phyloP scores from a whole-genome alignment of 108 stramenopile species.

The Halocafeteria seosinensis region DNA sequence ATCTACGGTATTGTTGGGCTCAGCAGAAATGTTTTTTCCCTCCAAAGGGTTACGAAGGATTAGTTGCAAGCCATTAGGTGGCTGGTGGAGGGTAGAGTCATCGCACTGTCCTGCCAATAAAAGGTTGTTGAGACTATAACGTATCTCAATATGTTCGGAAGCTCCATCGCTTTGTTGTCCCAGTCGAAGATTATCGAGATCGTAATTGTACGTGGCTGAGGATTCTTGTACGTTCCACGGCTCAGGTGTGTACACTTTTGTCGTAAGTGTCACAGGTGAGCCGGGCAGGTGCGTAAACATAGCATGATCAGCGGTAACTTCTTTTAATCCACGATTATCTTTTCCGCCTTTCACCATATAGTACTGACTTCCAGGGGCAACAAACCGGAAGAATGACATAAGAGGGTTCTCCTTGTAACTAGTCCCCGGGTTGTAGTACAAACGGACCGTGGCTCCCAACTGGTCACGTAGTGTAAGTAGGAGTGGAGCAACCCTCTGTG shows the following conservation, averaged over 20 bases:
- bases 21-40: not conserved
- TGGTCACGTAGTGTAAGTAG: conserved; percentile 51
- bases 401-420: conserved; percentile 57
- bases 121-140: conserved; percentile 57
- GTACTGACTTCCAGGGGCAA: conserved; percentile 17
- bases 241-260: conserved; percentile 80
- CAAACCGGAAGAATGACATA: conserved; percentile 77
- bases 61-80: conserved; percentile 83
- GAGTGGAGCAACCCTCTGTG: conserved; percentile 61
- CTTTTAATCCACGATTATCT: not conserved
- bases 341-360: too few species aligned
- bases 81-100: conserved; percentile 33
- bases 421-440: conserved; percentile 45
- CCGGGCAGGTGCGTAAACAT: conserved; percentile 59
- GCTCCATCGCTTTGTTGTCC: conserved; percentile 16
- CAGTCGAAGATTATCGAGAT: conserved; percentile 81
- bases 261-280: conserved; percentile 60
- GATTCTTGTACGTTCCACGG: conserved; percentile 78
- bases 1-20: too few species aligned
- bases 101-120: conserved; percentile 79
- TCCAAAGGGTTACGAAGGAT: conserved; percentile 26
- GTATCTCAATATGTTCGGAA: conserved; percentile 45
- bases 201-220: conserved; percentile 57
- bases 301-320: conserved; percentile 22
- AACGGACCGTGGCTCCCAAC: conserved; percentile 44